Percentiles rank a stretch among this genome's conserved stretches.
Conservation (phyloP, 441 rosid species). For the Jatropha podagrica region DNA sequence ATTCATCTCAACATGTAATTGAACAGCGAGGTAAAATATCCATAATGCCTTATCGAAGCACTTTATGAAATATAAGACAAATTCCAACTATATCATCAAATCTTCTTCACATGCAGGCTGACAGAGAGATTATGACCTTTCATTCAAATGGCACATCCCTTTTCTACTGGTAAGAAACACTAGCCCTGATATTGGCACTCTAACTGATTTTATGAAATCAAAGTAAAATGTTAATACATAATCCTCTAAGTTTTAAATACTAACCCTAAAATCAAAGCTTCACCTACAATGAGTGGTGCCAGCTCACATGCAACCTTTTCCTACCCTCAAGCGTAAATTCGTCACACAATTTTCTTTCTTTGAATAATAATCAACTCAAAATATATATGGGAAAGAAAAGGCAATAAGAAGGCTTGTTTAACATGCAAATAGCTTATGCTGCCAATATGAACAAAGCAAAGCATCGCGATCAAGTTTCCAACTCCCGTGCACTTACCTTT, state of each 20-base stretch:
- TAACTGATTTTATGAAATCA: background rate
- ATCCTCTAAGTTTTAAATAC: background rate
- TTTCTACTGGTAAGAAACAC: too few relatives aligned
- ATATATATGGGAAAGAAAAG: too few relatives aligned
- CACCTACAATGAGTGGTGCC: background rate
- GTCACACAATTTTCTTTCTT: background rate
- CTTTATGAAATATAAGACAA: background rate
- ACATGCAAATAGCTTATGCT: background rate
- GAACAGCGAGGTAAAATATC: background rate
- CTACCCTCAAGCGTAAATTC: background rate
- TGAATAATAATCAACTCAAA: too few relatives aligned
- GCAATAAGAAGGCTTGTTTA: background rate
- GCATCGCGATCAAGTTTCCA: background rate
- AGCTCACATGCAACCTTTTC: slow-evolving; percentile 9
- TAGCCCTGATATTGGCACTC: too few relatives aligned
- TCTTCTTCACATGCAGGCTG: background rate
- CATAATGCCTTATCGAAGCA: background rate
- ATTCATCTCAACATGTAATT: background rate
- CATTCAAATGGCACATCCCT: background rate
- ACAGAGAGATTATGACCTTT: background rate
- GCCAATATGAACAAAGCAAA: background rate
- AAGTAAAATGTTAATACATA: too few relatives aligned
- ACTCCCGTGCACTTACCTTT: background rate
- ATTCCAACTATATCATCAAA: background rate
- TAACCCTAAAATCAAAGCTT: background rate